Evolutionary conservation across 2,329 filamentous ascomycete genomes (phyloP), one percentile per base, ranked within the genome.

Genomic region (Dactylellina parvicollis): DNA sequence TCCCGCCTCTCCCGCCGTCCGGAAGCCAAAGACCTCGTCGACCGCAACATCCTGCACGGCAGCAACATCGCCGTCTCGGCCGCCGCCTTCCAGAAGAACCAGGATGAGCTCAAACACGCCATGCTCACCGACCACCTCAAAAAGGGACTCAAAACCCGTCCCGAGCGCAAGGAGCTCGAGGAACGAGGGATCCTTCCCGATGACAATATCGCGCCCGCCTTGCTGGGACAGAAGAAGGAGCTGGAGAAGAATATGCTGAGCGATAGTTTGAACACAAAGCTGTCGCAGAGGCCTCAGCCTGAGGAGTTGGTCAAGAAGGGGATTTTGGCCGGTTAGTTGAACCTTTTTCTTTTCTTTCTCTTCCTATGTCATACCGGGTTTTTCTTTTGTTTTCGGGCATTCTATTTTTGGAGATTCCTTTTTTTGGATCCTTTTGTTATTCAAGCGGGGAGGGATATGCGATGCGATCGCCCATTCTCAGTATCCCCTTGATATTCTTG

Each of bases 121-220:
- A 77, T 78, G 71, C 47, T 76, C 16, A 49, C 57, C n/a, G 76
- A 77, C 50, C 56, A 71, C 47, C 66, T 78, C 38, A 77, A 77
- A 46, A 75, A 75, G 24, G 73, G 76, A 3, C 69, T 78, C 30
- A 59, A 73, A 1, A 59, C 76, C 46, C 74, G 77, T 46, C 75
- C 76, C 2, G 76, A 76, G 20, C 76, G 76, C 46, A 75, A 76
- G 20, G 76, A 78, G 47, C 75, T 78, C 4, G 70, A 77, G 9
- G 75, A 76, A 54, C 76, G 77, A 36, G 76, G 77, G 22, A 78
- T 78, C 59, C 75, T 78, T n/a, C 76, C 77, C 30, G 36, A 59
- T 30, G 52, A 61, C 22, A 75, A 75, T 40, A 75, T 77, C 34
- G 75, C 76, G 10, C 77, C 77, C 26, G 75, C 72, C 20, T 66